Percentiles rank a stretch among this genome's conserved stretches.
These are phyloP conservation scores for Calonectria honghensis DNA, from an alignment of 2,329 filamentous ascomycete genomes.

Conservation along the genomic window DNA sequence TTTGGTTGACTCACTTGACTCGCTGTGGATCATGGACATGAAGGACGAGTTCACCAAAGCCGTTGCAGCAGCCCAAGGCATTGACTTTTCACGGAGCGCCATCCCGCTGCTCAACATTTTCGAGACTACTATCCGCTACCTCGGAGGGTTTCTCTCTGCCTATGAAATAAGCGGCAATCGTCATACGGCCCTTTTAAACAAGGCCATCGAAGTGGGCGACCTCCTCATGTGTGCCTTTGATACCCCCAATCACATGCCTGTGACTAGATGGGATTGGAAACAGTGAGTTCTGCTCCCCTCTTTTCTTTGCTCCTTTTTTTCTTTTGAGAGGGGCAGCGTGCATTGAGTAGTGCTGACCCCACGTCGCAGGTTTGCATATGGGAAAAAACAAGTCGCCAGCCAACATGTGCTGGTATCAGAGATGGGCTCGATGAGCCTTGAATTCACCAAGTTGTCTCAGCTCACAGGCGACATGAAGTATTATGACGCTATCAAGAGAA, in stretches of 20 bases:
- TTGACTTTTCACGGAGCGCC: slow-evolving; percentile 75
- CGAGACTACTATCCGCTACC: slow-evolving; percentile 81
- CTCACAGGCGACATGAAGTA: slow-evolving; percentile 76
- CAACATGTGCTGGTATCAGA: slow-evolving; percentile 53
- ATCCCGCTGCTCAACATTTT: slow-evolving; percentile 74
- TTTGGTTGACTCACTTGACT: slow-evolving; percentile 78
- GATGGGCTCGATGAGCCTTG: slow-evolving; percentile 74
- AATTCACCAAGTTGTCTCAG: slow-evolving; percentile 79
- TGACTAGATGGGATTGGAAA: slow-evolving; percentile 55
- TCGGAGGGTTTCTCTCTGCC: slow-evolving; percentile 79
- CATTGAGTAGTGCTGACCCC: slow-evolving; percentile 38
- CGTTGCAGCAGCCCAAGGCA: slow-evolving; percentile 71
- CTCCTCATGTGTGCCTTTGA: slow-evolving; percentile 79
- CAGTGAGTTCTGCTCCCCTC: slow-evolving; percentile 44
- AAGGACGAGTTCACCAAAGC: slow-evolving; percentile 78
- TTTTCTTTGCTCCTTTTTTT: background rate
- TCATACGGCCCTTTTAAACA: slow-evolving; percentile 69
- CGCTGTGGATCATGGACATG: slow-evolving; percentile 81
- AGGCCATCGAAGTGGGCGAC: slow-evolving; percentile 77
- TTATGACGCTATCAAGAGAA: slow-evolving; percentile 77
- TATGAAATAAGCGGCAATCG: slow-evolving; percentile 77
- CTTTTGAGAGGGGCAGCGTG: background rate
- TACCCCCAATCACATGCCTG: slow-evolving; percentile 79
- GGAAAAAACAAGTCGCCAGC: slow-evolving; percentile 49
- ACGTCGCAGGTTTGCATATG: slow-evolving; percentile 49